These are phyloP conservation scores for Marchantia polymorpha DNA, from an alignment of 225 moss, liverwort and hornwort species.

Conservation along the genomic window DNA sequence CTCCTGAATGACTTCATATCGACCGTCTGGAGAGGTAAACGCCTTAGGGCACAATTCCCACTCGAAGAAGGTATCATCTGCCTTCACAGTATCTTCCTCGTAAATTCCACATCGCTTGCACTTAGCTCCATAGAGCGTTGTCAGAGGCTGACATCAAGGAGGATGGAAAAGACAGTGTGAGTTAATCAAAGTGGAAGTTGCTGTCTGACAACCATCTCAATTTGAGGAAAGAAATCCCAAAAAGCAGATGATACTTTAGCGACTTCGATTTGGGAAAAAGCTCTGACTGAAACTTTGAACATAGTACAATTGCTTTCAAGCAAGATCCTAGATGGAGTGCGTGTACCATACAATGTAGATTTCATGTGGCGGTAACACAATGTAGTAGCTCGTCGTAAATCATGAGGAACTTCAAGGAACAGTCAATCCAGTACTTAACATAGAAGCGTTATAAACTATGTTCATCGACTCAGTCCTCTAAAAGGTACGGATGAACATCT, in stretches of 20 bases:
- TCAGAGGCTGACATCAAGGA: slow-evolving; percentile 63
- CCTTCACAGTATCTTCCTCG: slow-evolving; percentile 68
- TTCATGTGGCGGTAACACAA: too few relatives aligned
- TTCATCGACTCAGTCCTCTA: too few relatives aligned
- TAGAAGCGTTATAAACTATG: too few relatives aligned
- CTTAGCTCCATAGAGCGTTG: slow-evolving; percentile 64
- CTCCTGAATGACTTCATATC: slow-evolving; percentile 32
- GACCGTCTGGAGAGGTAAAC: slow-evolving; percentile 62
- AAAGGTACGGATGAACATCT: too few relatives aligned
- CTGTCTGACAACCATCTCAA: neutral
- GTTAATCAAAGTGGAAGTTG: neutral
- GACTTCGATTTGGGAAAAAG: neutral
- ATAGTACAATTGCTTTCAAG: too few relatives aligned
- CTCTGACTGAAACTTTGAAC: neutral
- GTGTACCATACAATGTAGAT: too few relatives aligned
- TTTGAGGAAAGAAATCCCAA: too few relatives aligned
- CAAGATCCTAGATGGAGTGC: too few relatives aligned
- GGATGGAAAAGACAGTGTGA: neutral
- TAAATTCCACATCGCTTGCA: slow-evolving; percentile 95
- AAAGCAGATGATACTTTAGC: too few relatives aligned
- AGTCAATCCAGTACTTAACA: too few relatives aligned
- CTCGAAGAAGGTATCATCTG: slow-evolving; percentile 70
- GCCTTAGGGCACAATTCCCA: slow-evolving; percentile 85
- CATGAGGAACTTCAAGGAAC: too few relatives aligned
- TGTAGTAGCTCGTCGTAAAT: too few relatives aligned